phyloP scores from a whole-genome alignment of 2,329 filamentous ascomycete species.

The Claviceps citrina region DNA sequence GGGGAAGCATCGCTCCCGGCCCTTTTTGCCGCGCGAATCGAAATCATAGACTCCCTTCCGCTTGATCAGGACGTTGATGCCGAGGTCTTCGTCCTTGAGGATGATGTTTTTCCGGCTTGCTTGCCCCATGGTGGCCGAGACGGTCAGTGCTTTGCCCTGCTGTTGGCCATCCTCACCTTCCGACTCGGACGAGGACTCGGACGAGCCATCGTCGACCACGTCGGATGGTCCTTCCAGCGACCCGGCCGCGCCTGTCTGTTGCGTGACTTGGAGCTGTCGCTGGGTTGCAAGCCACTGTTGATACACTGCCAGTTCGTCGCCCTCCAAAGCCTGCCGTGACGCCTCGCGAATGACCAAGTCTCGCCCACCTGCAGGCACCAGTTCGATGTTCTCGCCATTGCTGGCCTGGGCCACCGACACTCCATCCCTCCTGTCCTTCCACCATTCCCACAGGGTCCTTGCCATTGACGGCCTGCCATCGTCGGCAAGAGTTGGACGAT shows the following conservation, averaged over 20 bases:
- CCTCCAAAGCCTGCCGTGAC: slow-evolving; percentile 50
- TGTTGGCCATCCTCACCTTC: slow-evolving; percentile 83
- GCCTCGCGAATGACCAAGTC: slow-evolving; percentile 46
- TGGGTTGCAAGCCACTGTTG: slow-evolving; percentile 87
- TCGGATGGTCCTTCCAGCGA: slow-evolving; percentile 56
- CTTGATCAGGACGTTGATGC: slow-evolving; percentile 78
- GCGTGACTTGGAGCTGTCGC: slow-evolving; percentile 68
- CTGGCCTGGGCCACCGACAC: slow-evolving; percentile 40
- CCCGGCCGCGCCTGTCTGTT: slow-evolving; percentile 53
- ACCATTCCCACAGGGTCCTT: slow-evolving; percentile 65
- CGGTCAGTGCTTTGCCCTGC: slow-evolving; percentile 81
- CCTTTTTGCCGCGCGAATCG: slow-evolving; percentile 79
- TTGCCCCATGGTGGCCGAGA: slow-evolving; percentile 72
- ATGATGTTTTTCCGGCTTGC: slow-evolving; percentile 73
- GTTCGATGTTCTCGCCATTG: slow-evolving; percentile 43
- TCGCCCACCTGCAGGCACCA: slow-evolving; percentile 49
- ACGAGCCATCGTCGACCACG: slow-evolving; percentile 68
- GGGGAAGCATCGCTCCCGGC: slow-evolving; percentile 83
- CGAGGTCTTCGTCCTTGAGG: slow-evolving; percentile 76
- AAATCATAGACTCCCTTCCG: slow-evolving; percentile 87
- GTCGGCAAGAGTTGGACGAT: slow-evolving; percentile 39
- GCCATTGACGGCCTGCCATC: slow-evolving; percentile 43
- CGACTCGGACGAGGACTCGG: slow-evolving; percentile 71
- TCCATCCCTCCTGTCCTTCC: slow-evolving; percentile 52
- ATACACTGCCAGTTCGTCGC: slow-evolving; percentile 65